A percentile compares a stretch with the other conserved stretches of the same genome.
phyloP scores from a whole-genome alignment of 2,329 filamentous ascomycete species.

The Shiraia sp. region DNA sequence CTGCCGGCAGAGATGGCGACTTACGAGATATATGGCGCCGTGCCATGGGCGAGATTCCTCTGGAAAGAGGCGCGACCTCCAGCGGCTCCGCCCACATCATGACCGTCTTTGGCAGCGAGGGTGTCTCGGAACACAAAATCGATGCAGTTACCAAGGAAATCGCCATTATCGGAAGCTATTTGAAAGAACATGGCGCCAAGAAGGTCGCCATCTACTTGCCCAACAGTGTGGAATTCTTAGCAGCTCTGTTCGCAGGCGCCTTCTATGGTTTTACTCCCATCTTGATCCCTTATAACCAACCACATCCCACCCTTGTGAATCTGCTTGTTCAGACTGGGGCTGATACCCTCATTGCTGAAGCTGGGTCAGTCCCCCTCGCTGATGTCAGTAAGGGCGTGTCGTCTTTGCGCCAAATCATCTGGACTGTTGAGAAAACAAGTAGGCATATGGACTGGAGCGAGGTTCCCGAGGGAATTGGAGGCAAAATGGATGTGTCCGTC shows the following conservation, averaged over 20 bases:
- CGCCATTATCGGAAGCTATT: slow-evolving; percentile 78
- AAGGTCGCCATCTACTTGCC: slow-evolving; percentile 88
- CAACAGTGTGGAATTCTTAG: slow-evolving; percentile 88
- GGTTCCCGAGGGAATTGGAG: slow-evolving; percentile 74
- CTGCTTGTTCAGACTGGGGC: slow-evolving; percentile 74
- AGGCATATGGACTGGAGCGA: slow-evolving; percentile 95
- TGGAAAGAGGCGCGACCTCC: slow-evolving; percentile 66
- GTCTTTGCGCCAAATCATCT: slow-evolving; percentile 75
- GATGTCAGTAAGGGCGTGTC: slow-evolving; percentile 70
- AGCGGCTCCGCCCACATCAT: slow-evolving; percentile 71
- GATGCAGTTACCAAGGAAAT: slow-evolving; percentile 82
- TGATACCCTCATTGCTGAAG: slow-evolving; percentile 81
- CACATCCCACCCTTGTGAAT: slow-evolving; percentile 68
- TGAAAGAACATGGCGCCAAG: slow-evolving; percentile 68
- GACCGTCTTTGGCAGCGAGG: slow-evolving; percentile 77
- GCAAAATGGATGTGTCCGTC: slow-evolving; percentile 78
- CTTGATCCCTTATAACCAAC: slow-evolving; percentile 79
- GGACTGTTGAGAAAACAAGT: slow-evolving; percentile 90
- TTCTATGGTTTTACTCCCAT: slow-evolving; percentile 89
- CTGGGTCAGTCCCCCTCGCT: slow-evolving; percentile 84
- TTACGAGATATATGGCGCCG: slow-evolving; percentile 87
- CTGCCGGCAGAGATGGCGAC: slow-evolving; percentile 81
- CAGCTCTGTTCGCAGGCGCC: slow-evolving; percentile 79
- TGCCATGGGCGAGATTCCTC: slow-evolving; percentile 65
- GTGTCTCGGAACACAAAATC: slow-evolving; percentile 70